Base-by-base conservation (phyloP, 306 rosid genomes). In the Malus sylvestris region DNA sequence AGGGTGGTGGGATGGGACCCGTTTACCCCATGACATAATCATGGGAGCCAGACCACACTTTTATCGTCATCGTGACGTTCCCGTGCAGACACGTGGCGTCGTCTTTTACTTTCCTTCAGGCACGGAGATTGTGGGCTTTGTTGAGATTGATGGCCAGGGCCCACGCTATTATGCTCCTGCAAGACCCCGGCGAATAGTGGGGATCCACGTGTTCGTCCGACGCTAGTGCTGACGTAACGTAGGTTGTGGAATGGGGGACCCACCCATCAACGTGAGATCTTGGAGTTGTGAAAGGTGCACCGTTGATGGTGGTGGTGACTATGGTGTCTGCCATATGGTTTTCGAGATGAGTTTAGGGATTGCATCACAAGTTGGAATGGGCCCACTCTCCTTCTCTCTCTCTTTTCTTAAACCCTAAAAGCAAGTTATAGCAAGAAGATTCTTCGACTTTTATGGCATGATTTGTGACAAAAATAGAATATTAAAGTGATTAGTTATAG, bases 281-380 rank as follows among this genome's bases (percentile, higher is more conserved):
- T 22, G 59, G 71, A 62, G 59, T 25, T 35, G 68, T 75, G 73
- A 18, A 81, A 76, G 84, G n/a, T 63, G 74, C 78, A 89, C 96
- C 96, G 97, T 90, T 52, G 86, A 90, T 92, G 89, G 97, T 92
- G 89, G 97, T 92, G 97, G 89, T 81, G 57, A 69, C 76, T 75
- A 76, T 67, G 81, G 88, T 88, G 97, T 90, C 97, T 90, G 96
- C 96, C 96, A 90, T 86, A 75, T 77, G 84, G 73, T 53, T 15
- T 79, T 40, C 9, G 12, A 80, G 74, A 83, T 81, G 80, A 76
- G 75, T 71, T 25, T 67, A 15, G 76, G 60, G 78, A 61, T 86
- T 87, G 81, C 89, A 83, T 86, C 97, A 85, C 81, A 55, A 67
- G 74, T 78, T 67, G 8, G 23, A 12, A 3, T 55, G 81, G 81